Evolutionary conservation across 2,329 filamentous ascomycete genomes (phyloP), one percentile per base, ranked within the genome.

Genomic region (Penicillium sp.): DNA sequence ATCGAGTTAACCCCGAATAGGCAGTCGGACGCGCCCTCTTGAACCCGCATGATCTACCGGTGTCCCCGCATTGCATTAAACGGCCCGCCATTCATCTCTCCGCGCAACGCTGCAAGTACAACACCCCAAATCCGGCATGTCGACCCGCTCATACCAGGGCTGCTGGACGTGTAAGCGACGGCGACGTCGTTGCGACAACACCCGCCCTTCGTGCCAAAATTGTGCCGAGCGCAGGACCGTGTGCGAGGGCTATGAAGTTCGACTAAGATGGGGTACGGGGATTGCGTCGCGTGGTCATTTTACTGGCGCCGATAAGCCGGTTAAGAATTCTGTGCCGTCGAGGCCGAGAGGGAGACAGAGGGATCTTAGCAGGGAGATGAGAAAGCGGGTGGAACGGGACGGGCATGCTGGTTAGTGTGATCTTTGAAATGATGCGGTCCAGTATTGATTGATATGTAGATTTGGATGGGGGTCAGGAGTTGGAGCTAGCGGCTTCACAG

Each of bases 151-250:
- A 15, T 58, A 63, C 44, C 54, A 63, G 10, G 65, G 68, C 3
- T 69, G 68, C 29, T 69, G 68, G 68, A 70, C 68, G 4, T 71
- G 68, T 52, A 71, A 71, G 54, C 48, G 55, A 15, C 59, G 59
- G 15, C 65, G 63, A 3, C 62, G 68, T 4, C 64, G 65, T 44
- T 71, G 68, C 54, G 68, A 71, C 45, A 60, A 61, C 8, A 34
- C 56, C 8, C 65, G 61, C 4, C 68, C 68, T 3, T 50, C 47
- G 8, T 71, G 68, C 49, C 52, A 57, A 29, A 60, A 57, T 29
- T 70, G 68, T 39, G 16, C 41, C 5, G 54, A 63, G 13, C 66
- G 65, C 4, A 64, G 66, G 1, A 29, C 66, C 0, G 18, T 50
- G 2, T 71, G 68, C 34, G 68, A 71, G 50, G 68, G 68, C 1